Base-by-base conservation (phyloP, 345 rosid species). In the Cardamine occulta region DNA sequence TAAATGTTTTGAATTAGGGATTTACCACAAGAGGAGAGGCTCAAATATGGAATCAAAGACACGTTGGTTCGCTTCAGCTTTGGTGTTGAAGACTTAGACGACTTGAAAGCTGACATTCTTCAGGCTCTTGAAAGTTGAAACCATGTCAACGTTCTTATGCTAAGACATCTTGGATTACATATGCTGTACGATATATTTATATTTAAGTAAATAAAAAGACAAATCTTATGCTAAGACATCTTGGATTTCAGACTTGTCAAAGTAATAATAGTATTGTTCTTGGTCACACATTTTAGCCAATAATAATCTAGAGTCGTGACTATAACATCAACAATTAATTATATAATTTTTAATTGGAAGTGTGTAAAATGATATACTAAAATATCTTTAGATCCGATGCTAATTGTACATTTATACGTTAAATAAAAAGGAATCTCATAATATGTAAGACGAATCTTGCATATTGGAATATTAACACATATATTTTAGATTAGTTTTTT, bases 11-110 rank as follows among this genome's bases (percentile, higher is more conserved):
- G 8, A 31, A 21, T 17, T 23, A 93, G 97, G 98, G 97, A 89
- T 83, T 82, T 87, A 63, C 63, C 80, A 32, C 88, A 54, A 60
- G 35, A 86, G 1, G 91, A 91, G 74, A 86, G 96, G 81, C 84
- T 62, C 0, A 87, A 82, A 74, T 85, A 84, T 23, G 96, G 95
- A 77, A 84, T 94, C 6, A 82, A 65, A 85, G 98, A 93, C 59
- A 93, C 86, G 86, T 69, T 91, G 85, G 85, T 93, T 57, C 87
- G 97, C 23, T 93, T 93, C 82, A 88, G 94, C 79, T 89, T 89
- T 48, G 97, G 97, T 48, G 88, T 88, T 15, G 98, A 93, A 81
- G 97, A 84, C 86, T 88, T 93, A 0, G 85, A 93, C 7, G 94
- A 93, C 78, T 9, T 93, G 74, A 85, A 91, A 82, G 87, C 87